These are phyloP conservation scores for Arthrobotrys musiformis DNA, from an alignment of 2,329 filamentous ascomycete species.

Conservation along the genomic window DNA sequence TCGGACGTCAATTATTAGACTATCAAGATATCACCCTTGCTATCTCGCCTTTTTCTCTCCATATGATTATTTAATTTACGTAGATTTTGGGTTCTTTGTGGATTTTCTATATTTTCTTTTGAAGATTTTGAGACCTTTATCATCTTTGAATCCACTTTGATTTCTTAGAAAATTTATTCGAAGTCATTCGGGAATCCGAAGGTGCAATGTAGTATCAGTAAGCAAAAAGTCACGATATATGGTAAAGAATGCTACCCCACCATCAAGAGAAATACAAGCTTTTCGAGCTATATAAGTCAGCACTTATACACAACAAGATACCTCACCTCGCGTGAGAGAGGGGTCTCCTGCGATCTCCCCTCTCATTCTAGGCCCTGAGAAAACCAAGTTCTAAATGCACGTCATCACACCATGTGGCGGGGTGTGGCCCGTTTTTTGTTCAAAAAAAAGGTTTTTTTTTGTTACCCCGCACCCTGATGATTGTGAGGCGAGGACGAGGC, in stretches of 20 bases:
- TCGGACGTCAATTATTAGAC: no score
- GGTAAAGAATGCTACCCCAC: background rate
- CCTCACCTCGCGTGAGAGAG: background rate
- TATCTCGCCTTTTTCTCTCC: no score
- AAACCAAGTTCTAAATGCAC: background rate
- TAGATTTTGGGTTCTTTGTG: no score
- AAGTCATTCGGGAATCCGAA: background rate
- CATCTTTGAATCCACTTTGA: no score
- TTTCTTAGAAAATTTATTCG: no score
- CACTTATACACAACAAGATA: background rate
- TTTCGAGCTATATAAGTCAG: no score
- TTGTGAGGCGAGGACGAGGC: background rate
- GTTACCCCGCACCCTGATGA: slow-evolving; percentile 5
- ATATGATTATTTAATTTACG: no score
- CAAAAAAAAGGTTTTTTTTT: background rate
- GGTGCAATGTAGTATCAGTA: background rate
- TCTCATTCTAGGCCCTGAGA: background rate
- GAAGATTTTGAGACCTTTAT: no score
- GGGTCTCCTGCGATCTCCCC: background rate
- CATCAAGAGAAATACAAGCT: slow-evolving; percentile 5
- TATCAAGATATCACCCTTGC: no score
- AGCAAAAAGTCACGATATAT: background rate
- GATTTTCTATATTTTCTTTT: no score
- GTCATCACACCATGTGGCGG: slow-evolving; percentile 6
- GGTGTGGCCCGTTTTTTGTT: no score